Evolutionary conservation across 2,329 filamentous ascomycete genomes (phyloP).

Genomic region (Aspergillus sp.): DNA sequence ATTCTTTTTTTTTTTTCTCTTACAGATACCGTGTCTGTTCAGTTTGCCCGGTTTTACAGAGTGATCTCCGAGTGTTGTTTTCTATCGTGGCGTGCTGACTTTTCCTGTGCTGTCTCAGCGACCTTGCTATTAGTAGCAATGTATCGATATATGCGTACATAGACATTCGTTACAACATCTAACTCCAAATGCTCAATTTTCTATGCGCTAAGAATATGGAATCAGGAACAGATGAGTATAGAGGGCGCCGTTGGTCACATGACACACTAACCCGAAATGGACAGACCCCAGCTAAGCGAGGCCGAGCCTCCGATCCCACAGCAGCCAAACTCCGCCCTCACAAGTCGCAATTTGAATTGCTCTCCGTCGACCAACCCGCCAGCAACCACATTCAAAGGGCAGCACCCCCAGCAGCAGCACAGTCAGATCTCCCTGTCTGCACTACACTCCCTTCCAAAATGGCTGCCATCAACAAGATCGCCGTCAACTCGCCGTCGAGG

Average conservation of each 20-base stretch:
- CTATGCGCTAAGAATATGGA: neutral
- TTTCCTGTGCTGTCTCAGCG: constrained; percentile 2
- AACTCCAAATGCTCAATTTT: neutral
- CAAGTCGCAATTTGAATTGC: constrained; percentile 23
- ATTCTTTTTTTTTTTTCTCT: constrained; percentile 5
- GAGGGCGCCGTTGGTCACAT: constrained; percentile 31
- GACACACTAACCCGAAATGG: constrained; percentile 27
- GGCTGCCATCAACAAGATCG: constrained; percentile 96
- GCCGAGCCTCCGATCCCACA: constrained; percentile 30
- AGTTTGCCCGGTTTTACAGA: constrained; percentile 9
- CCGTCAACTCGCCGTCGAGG: constrained; percentile 93
- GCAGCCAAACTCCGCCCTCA: constrained; percentile 15
- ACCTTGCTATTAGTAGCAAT: constrained; percentile 9
- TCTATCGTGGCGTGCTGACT: constrained; percentile 3
- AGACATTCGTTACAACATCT: neutral
- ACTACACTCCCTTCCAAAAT: constrained; percentile 47
- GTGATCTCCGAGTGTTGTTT: constrained; percentile 1
- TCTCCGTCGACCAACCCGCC: constrained; percentile 34
- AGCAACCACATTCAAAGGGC: constrained; percentile 29
- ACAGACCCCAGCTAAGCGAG: constrained; percentile 34
- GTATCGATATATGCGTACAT: constrained; percentile 13
- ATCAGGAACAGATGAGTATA: neutral
- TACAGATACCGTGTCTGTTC: constrained; percentile 10
- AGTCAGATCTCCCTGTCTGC: constrained; percentile 42
- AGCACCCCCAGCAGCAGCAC: constrained; percentile 33